These are phyloP conservation scores for Zostera marina DNA, from an alignment of 116 monocot genomes.

Conservation along the genomic window DNA sequence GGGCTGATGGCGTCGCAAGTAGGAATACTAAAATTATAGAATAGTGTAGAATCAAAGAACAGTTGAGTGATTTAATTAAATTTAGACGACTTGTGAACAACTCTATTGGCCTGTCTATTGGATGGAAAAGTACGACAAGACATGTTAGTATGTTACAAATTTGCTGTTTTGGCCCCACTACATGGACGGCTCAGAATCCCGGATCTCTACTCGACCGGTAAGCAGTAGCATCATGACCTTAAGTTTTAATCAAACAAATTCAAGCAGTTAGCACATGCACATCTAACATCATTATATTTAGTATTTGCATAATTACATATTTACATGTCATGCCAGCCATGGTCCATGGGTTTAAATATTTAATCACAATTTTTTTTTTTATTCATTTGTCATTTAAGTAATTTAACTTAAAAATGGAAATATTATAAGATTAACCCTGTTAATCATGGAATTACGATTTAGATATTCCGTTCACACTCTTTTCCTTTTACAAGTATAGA, in stretches of 20 bases:
- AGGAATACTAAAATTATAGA: too few species aligned
- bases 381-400: too few species aligned
- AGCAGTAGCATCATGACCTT: slow-evolving; percentile 3
- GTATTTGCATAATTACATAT: too few species aligned
- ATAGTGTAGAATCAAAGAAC: too few species aligned
- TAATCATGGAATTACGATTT: neutral
- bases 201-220: neutral
- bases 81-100: slow-evolving; percentile 1
- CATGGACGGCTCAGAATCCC: neutral
- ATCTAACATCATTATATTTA: neutral
- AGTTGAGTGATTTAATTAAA: neutral
- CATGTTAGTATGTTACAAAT: neutral
- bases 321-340: too few species aligned
- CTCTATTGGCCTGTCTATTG: neutral
- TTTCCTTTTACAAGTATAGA: neutral
- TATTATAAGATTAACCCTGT: neutral
- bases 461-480: slow-evolving; percentile 1
- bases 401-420: neutral
- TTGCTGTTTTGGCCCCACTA: too few species aligned
- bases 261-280: neutral
- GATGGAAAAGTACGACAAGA: slow-evolving; percentile 1
- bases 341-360: too few species aligned
- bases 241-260: neutral
- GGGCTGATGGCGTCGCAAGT: too few species aligned
- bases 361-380: too few species aligned